Evolutionary conservation across 345 rosid genomes (phyloP), one percentile per base, ranked within the genome.

Genomic region (Populus alba): DNA sequence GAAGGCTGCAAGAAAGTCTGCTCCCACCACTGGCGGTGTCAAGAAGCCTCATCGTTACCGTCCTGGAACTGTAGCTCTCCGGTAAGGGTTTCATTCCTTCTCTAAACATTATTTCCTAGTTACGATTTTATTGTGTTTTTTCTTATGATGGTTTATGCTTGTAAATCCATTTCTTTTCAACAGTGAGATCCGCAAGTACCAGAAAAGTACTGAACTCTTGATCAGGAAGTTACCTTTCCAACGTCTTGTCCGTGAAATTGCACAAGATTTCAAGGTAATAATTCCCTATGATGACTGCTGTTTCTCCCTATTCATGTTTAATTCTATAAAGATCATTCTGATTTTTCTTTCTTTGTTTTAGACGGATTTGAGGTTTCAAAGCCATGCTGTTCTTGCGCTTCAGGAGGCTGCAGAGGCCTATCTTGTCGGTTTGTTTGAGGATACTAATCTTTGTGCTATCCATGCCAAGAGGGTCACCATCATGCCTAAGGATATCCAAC

Each of bases 1-100:
- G 33, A 68, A 89, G 90, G 92, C 89, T 77, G 90, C 88, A 47
- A 86, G 90, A 59, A 89, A 89, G 81, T 87, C 90, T 1, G 92
- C 92, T 2, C 92, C 90, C 17, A 89, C 90, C 37, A 86, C 88
- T 71, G 92, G 90, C 41, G 92, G 92, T 81, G 92, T 87, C 11
- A 87, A 89, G 90, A 89, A 89, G 79, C 90, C 90, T 22, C 90
- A 89, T 23, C 86, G 89, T 79, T 87, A 86, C 78, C 85, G 87
- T 66, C 92, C 87, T 0, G 90, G 89, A 73, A 87, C 89, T 25
- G 90, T 87, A n/a, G 92, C 92, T 73, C 89, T 89, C 31, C 89
- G 86, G 81, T 83, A 62, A 4, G 70, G 67, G 12, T 41, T 37
- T 61, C 49, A 9, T n/a, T 18, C 55, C 49, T 45, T 38, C 22